Base-by-base conservation (phyloP, 306 rosid species). In the Echinosophora koreensis region DNA sequence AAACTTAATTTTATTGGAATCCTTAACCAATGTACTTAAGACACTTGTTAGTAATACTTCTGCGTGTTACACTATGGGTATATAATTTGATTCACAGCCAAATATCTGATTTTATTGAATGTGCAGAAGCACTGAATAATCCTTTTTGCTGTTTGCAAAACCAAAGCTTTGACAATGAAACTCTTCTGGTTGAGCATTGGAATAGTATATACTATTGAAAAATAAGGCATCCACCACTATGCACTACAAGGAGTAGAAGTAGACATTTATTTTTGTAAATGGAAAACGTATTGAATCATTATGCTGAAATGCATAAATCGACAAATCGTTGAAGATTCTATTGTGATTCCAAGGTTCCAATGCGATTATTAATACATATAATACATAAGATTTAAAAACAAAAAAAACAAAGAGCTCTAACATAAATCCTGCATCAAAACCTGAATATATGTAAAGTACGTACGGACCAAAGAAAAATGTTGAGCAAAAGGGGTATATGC, bases 401-500 rank as follows among this genome's bases (percentile, higher is more conserved):
- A n/a, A n/a, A n/a, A 55, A 15, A 1, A n/a, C n/a, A n/a, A n/a
- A n/a, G n/a, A 3, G 9, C 13, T n/a, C 58, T 18, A 66, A 38
- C 35, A 2, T 32, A 32, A 4, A 38, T 17, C 50, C 49, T 58
- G 80, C 47, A 16, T 58, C 69, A 58, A 77, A 18, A 77, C n/a
- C 71, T 49, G 6, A 8, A 70, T 18, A 14, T 12, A 27, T 27
- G n/a, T n/a, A n/a, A n/a, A n/a, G 28, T 9, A 57, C 54, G 34
- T 57, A 62, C 46, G 47, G 47, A 62, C 47, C 27, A 5, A 30
- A 14, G 2, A 10, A 9, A n/a, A 64, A 8, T n/a, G 70, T 16
- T 8, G 11, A 17, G 2, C n/a, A 34, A 72, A 55, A 64, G 50
- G 35, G 72, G 32, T 50, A 79, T 38, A 56, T 84, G 91, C 91